A percentile compares a stretch with the other conserved stretches of the same genome.
phyloP scores from a whole-genome alignment of 2,329 filamentous ascomycete species.

The Sarocladium kiliense region DNA sequence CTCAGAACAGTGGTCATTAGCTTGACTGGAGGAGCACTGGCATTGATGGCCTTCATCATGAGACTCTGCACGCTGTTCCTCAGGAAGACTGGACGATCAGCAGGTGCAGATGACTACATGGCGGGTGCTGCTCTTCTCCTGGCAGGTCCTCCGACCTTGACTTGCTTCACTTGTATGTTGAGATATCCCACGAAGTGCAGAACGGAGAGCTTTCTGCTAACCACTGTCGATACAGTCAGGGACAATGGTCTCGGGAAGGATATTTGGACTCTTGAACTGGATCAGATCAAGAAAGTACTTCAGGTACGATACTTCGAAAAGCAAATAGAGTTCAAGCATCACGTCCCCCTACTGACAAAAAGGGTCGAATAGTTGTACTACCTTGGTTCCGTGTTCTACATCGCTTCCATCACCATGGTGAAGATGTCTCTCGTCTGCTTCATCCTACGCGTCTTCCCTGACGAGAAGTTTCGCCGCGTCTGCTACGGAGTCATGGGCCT shows the following conservation, averaged over 20 bases:
- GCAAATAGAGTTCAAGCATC: background rate
- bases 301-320: conserved; percentile 11
- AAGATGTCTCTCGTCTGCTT: conserved; percentile 43
- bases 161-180: conserved; percentile 16
- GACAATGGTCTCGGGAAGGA: conserved; percentile 43
- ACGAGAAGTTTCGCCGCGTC: conserved; percentile 23
- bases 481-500: conserved; percentile 30
- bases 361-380: conserved; percentile 23
- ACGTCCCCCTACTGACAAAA: background rate
- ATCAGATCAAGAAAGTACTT: conserved; percentile 36
- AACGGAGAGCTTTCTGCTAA: too few relatives aligned
- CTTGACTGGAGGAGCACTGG: conserved; percentile 28
- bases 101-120: conserved; percentile 30
- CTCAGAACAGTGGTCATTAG: conserved; percentile 23
- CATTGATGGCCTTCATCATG: conserved; percentile 31
- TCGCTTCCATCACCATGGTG: conserved; percentile 32
- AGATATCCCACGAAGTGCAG: too few relatives aligned
- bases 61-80: conserved; percentile 21
- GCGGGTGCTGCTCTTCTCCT: conserved; percentile 20
- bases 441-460: conserved; percentile 42
- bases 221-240: too few relatives aligned
- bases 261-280: conserved; percentile 40
- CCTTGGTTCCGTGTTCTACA: conserved; percentile 31
- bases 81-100: conserved; percentile 17
- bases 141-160: conserved; percentile 23